Evolutionary conservation across 352 stramenopile genomes (phyloP).

Genomic region (Chrysophaeum taylorii): DNA sequence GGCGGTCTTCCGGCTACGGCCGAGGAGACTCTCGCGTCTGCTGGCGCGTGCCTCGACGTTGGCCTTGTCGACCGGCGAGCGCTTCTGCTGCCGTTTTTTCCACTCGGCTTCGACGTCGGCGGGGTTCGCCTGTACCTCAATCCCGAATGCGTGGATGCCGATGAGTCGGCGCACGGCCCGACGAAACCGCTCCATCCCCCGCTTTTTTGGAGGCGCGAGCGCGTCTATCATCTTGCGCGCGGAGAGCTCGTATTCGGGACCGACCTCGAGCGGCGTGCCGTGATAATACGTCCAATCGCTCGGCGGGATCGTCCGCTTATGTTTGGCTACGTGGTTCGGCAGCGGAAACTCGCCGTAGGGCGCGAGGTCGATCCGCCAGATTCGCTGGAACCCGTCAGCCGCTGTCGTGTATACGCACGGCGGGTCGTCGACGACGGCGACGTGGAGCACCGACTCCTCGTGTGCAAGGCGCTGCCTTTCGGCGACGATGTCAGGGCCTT

Average conservation of each 20-base stretch:
- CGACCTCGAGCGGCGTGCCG: not conserved
- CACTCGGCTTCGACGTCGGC: too few relatives aligned
- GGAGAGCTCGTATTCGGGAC: not conserved
- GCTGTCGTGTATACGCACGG: conserved; percentile 4
- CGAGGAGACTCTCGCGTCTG: too few relatives aligned
- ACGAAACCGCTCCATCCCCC: not conserved
- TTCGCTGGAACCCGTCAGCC: not conserved
- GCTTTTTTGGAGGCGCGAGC: not conserved
- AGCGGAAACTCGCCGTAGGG: not conserved
- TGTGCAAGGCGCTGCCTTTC: not conserved
- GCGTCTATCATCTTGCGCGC: not conserved
- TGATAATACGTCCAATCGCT: not conserved
- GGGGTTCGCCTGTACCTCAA: not conserved
- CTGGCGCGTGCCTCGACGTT: too few relatives aligned
- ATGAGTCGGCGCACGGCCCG: not conserved
- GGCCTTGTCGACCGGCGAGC: too few relatives aligned
- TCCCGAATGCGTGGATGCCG: not conserved
- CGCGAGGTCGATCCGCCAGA: not conserved
- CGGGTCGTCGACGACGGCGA: conserved; percentile 1
- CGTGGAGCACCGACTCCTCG: not conserved
- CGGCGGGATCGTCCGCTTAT: not conserved
- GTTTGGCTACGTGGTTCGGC: not conserved
- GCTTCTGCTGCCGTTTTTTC: too few relatives aligned
- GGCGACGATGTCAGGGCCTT: not conserved
- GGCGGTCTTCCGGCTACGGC: too few relatives aligned